Percentiles rank a stretch among this genome's conserved stretches.
Conservation (phyloP, 1,284 basidiomycete species). For the Heliocybe sulcata region DNA sequence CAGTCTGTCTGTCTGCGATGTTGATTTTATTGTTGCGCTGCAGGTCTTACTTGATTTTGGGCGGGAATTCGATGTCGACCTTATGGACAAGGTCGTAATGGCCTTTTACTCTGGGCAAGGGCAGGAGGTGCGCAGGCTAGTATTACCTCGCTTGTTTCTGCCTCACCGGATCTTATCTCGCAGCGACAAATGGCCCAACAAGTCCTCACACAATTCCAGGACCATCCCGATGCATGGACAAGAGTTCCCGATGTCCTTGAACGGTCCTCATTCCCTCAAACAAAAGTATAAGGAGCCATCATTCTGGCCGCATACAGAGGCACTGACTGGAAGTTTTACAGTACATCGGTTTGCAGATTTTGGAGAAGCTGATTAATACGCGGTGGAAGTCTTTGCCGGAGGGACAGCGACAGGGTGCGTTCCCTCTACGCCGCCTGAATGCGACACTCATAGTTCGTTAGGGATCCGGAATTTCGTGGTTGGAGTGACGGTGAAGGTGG, state of each 20-base stretch:
- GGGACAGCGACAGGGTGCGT: slow-evolving; percentile 82
- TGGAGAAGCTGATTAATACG: slow-evolving; percentile 91
- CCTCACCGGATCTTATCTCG: slow-evolving; percentile 5
- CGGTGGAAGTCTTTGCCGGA: slow-evolving; percentile 96
- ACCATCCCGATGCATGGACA: slow-evolving; percentile 97
- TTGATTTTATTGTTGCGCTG: not conserved
- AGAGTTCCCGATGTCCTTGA: slow-evolving; percentile 94
- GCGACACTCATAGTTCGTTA: slow-evolving; percentile 20
- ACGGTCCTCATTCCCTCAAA: slow-evolving; percentile 78
- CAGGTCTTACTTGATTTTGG: slow-evolving; percentile 85
- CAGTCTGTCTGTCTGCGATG: slow-evolving; percentile 19
- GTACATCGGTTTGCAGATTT: slow-evolving; percentile 93
- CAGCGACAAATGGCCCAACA: slow-evolving; percentile 92
- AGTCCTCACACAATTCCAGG: slow-evolving; percentile 92
- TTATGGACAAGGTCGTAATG: slow-evolving; percentile 83
- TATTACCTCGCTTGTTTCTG: slow-evolving; percentile 11
- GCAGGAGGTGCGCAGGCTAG: slow-evolving; percentile 48
- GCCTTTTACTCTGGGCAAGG: slow-evolving; percentile 79
- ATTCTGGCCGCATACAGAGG: not conserved
- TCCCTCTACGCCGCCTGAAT: slow-evolving; percentile 5
- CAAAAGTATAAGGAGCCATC: slow-evolving; percentile 61
- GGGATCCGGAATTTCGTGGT: slow-evolving; percentile 98
- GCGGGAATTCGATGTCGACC: slow-evolving; percentile 75
- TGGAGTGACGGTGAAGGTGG: slow-evolving; percentile 86
- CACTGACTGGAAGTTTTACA: slow-evolving; percentile 21